A percentile compares a stretch with the other conserved stretches of the same genome.
Conservation (phyloP, 192 early-diverging fungal genomes). For the Neocallimastix lanati region DNA sequence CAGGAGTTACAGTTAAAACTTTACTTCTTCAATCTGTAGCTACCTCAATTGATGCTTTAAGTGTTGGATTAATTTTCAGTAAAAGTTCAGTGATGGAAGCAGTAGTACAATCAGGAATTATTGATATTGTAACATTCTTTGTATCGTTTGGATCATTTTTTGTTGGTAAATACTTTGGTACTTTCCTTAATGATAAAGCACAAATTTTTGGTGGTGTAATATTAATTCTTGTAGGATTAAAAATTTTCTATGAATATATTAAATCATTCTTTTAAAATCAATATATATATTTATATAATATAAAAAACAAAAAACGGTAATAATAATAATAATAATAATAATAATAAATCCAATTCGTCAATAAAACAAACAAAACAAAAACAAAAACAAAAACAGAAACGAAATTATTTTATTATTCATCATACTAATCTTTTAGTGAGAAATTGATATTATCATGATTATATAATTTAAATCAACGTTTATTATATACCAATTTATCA, state of each 20-base stretch:
- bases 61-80: not conserved
- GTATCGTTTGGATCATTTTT: not conserved
- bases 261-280: not conserved
- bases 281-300: too few species aligned
- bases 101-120: not conserved
- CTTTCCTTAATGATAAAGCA: not conserved
- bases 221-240: not conserved
- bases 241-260: not conserved
- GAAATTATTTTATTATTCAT: too few species aligned
- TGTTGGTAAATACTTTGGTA: not conserved
- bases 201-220: not conserved
- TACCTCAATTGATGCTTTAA: not conserved
- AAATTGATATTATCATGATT: too few species aligned
- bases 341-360: too few species aligned
- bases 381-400: too few species aligned
- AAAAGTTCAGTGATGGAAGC: not conserved
- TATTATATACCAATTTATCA: too few species aligned
- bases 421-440: too few species aligned
- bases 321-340: too few species aligned
- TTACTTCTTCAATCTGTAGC: not conserved
- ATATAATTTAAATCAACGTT: too few species aligned
- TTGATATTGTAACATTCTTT: not conserved
- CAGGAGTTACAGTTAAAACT: not conserved
- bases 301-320: too few species aligned
- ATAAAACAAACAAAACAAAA: too few species aligned